Evolutionary conservation across 768 basidiomycete genomes (phyloP), one percentile per base, ranked within the genome.

Genomic region (Russula olivacea): DNA sequence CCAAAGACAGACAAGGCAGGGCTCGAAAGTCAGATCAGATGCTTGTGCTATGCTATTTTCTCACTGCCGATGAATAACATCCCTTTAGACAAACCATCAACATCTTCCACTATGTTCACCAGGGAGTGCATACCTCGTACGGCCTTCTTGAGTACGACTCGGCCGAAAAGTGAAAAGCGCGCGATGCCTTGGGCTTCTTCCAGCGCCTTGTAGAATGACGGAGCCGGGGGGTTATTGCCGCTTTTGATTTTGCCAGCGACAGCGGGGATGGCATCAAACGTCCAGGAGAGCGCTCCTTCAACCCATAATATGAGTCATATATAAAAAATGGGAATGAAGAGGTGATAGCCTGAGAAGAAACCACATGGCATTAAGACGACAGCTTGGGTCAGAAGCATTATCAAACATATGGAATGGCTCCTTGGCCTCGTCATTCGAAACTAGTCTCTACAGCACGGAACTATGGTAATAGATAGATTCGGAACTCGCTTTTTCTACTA

Each of bases 161-260:
- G 93, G 17, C 95, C n/a, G n/a, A n/a, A n/a, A n/a, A n/a, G n/a
- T n/a, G 92, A 92, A 32, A 89, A 93, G 45, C 94, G 83, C 47
- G 95, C 95, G 68, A 98, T 96, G 52, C 93, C 93, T 73, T 96
- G 94, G 28, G 95, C 93, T 76, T 97, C 93, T 72, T 96, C 93
- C 49, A 96, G 79, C 71, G 90, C 91, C 71, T 87, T 87, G 78
- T 94, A 93, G 75, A 93, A 95, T 0, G 92, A 89, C 51, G 87
- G 80, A 64, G 84, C 86, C 49, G 92, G 84, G 34, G 89, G 89
- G 36, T 91, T 90, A 69, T 88, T 93, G 25, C 93, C 94, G 66
- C 90, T 89, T 71, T 91, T 83, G 70, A 98, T 93, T 76, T 93
- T 95, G 59, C 88, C 85, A 54, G 93, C 94, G 55, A 97, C 87